phyloP scores from a whole-genome alignment of 1,284 basidiomycete genomes.

The Exobasidium cylindrosporum region DNA sequence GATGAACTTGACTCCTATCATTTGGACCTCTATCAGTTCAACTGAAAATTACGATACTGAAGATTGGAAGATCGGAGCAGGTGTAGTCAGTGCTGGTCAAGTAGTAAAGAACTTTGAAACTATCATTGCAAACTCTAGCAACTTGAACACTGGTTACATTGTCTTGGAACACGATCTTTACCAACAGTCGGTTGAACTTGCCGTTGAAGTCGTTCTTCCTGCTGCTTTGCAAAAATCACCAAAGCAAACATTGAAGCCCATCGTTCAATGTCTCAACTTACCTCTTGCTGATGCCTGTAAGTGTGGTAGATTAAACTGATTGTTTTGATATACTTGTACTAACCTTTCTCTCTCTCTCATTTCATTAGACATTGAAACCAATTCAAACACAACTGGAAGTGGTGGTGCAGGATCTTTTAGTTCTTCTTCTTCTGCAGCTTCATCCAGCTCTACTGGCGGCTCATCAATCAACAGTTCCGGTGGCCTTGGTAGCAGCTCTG shows the following conservation, averaged over 20 bases:
- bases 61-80: slow-evolving; percentile 48
- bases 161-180: slow-evolving; percentile 63
- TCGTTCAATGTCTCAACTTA: slow-evolving; percentile 40
- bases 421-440: neutral
- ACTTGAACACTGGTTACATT: slow-evolving; percentile 77
- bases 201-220: slow-evolving; percentile 46
- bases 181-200: slow-evolving; percentile 50
- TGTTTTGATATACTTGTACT: too few species aligned
- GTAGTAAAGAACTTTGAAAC: slow-evolving; percentile 36
- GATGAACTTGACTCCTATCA: slow-evolving; percentile 50
- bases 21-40: slow-evolving; percentile 46
- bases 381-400: slow-evolving; percentile 32
- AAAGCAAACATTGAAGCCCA: slow-evolving; percentile 62
- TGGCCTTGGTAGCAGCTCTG: neutral
- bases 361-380: slow-evolving; percentile 27
- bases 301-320: too few species aligned
- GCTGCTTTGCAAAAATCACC: slow-evolving; percentile 57
- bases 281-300: slow-evolving; percentile 35
- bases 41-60: slow-evolving; percentile 44
- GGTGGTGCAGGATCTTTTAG: neutral
- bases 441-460: neutral
- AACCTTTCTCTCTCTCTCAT: slow-evolving; percentile 9
- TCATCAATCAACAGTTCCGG: neutral
- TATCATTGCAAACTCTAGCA: slow-evolving; percentile 38
- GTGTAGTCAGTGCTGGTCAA: slow-evolving; percentile 36